Conservation (phyloP, 2,329 filamentous ascomycete species). For the Epichloe brachyelytri region DNA sequence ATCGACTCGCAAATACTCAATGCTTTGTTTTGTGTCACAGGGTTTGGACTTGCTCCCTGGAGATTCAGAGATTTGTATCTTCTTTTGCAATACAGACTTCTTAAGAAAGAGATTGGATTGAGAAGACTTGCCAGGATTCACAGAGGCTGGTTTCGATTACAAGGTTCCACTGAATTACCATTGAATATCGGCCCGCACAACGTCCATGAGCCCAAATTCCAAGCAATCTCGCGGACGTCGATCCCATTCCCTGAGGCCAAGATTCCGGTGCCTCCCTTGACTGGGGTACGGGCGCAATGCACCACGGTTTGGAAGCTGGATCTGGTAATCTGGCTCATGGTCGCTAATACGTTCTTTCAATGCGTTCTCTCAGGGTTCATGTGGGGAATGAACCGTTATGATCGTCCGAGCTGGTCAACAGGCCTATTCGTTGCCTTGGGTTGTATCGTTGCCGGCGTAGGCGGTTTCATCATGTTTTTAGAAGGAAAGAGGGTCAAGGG, state of each 20-base stretch:
- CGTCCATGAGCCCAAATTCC: constrained; percentile 27
- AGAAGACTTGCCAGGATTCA: constrained; percentile 63
- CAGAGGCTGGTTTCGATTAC: constrained; percentile 60
- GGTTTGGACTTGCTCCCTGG: constrained; percentile 76
- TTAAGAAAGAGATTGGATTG: constrained; percentile 40
- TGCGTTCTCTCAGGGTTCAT: constrained; percentile 62
- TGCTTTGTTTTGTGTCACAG: constrained; percentile 75
- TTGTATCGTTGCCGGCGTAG: constrained; percentile 54
- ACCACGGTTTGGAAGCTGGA: constrained; percentile 66
- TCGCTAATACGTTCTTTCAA: constrained; percentile 70
- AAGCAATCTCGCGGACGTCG: constrained; percentile 20
- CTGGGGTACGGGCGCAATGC: constrained; percentile 53
- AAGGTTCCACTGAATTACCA: constrained; percentile 48
- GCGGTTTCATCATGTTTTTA: constrained; percentile 55
- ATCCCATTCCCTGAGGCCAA: constrained; percentile 53
- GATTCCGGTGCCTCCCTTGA: constrained; percentile 55
- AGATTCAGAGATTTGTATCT: constrained; percentile 69
- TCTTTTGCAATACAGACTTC: constrained; percentile 50
- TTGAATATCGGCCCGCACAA: constrained; percentile 39
- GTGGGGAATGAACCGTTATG: constrained; percentile 65
- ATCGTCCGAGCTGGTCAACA: constrained; percentile 67
- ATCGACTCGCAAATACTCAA: constrained; percentile 69
- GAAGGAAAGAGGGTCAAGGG: constrained; percentile 62
- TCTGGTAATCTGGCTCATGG: constrained; percentile 65
- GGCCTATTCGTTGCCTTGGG: constrained; percentile 67